Conservation (phyloP, 768 basidiomycete species). For the Pholiota molesta region DNA sequence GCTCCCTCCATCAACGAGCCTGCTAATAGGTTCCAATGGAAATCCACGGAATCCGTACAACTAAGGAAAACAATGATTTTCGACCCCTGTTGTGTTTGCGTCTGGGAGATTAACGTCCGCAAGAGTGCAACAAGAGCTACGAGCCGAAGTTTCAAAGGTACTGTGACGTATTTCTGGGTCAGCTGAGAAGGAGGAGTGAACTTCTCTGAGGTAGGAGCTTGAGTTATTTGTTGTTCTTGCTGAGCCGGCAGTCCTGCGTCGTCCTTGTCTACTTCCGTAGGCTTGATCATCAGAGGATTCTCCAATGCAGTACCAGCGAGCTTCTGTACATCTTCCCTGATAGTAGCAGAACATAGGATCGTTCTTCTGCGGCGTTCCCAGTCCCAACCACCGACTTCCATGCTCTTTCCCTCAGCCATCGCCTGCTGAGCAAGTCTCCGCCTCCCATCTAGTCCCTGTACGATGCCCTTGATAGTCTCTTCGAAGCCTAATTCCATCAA, state of each 20-base stretch:
- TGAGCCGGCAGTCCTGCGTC: not conserved
- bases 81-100: slow-evolving; percentile 50
- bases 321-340: slow-evolving; percentile 92
- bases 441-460: slow-evolving; percentile 85
- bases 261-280: slow-evolving; percentile 53
- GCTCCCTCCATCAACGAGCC: slow-evolving; percentile 64
- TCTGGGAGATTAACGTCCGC: slow-evolving; percentile 74
- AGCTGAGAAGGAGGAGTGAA: slow-evolving; percentile 96
- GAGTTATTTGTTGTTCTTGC: slow-evolving; percentile 11
- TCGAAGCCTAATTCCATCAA: slow-evolving; percentile 99
- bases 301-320: slow-evolving; percentile 82
- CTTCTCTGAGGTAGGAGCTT: slow-evolving; percentile 42
- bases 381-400: slow-evolving; percentile 85
- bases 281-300: slow-evolving; percentile 84
- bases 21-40: slow-evolving; percentile 87
- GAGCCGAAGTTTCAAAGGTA: slow-evolving; percentile 92
- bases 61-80: slow-evolving; percentile 96
- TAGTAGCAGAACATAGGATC: slow-evolving; percentile 95
- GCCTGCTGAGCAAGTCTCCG: slow-evolving; percentile 73
- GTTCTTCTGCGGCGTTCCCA: slow-evolving; percentile 81
- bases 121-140: slow-evolving; percentile 88
- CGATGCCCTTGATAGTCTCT: slow-evolving; percentile 89
- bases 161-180: slow-evolving; percentile 86
- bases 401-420: slow-evolving; percentile 62
- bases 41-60: slow-evolving; percentile 98